These are phyloP conservation scores for Cyberlindnera xishuangbannaensis DNA, from an alignment of 805 yeast species.

Conservation along the genomic window DNA sequence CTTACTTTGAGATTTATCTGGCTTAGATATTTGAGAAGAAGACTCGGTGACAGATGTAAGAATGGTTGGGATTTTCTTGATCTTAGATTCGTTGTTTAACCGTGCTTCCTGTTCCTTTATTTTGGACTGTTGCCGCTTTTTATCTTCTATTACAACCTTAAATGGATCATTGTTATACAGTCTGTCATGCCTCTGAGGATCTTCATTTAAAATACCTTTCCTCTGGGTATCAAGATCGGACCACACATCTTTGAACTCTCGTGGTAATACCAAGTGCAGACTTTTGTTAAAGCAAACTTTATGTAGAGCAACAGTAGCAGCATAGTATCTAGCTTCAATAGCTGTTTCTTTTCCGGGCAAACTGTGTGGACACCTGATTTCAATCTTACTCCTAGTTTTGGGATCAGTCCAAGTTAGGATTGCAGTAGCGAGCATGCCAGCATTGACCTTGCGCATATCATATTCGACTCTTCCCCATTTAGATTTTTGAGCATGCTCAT, in stretches of 20 bases:
- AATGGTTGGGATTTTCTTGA: constrained; percentile 40
- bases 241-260: constrained; percentile 79
- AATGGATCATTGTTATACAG: constrained; percentile 76
- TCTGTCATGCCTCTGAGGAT: constrained; percentile 42
- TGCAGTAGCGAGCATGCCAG: constrained; percentile 64
- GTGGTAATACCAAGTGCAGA: constrained; percentile 81
- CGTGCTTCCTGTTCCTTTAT: constrained; percentile 43
- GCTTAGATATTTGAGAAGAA: constrained; percentile 1
- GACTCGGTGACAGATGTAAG: constrained; percentile 27
- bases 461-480: constrained; percentile 87
- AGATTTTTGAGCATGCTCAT: constrained; percentile 80
- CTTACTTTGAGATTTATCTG: neutral
- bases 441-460: constrained; percentile 51
- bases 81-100: constrained; percentile 45
- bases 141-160: constrained; percentile 51
- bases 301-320: constrained; percentile 84
- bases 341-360: constrained; percentile 71
- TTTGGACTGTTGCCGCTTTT: constrained; percentile 36
- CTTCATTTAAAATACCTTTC: constrained; percentile 37
- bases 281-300: constrained; percentile 77
- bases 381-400: constrained; percentile 63
- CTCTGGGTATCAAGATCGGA: constrained; percentile 58
- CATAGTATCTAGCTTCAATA: constrained; percentile 82
- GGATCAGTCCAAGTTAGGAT: constrained; percentile 71
- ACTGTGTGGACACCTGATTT: constrained; percentile 45